Conservation (phyloP, 306 rosid species). For the Sindora glabra region DNA sequence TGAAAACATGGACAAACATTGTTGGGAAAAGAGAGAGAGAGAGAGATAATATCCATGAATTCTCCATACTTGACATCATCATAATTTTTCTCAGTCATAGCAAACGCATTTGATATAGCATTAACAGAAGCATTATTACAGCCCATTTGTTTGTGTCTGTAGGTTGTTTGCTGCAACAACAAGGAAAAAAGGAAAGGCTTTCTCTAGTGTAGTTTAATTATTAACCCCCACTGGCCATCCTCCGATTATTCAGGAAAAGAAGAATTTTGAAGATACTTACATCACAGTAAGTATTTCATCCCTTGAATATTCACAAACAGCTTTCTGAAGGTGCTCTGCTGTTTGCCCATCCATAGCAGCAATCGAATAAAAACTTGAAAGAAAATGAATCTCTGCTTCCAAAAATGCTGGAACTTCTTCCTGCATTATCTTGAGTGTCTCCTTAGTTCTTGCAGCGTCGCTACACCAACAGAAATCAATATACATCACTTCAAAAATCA, state of each 20-base stretch:
- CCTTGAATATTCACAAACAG: constrained; percentile 64
- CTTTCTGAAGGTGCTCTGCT: constrained; percentile 82
- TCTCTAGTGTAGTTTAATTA: background rate
- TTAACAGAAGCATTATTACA: background rate
- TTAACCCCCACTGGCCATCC: background rate
- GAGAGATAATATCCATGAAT: background rate
- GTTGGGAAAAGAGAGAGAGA: background rate
- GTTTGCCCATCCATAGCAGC: constrained; percentile 99
- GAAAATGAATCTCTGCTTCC: constrained; percentile 75
- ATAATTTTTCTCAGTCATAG: background rate
- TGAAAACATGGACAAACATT: background rate
- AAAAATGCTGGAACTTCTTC: constrained; percentile 55
- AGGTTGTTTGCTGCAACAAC: background rate
- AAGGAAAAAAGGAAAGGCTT: background rate
- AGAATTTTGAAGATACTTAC: constrained; percentile 40
- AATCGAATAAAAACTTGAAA: constrained; percentile 91
- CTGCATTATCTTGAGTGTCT: constrained; percentile 86
- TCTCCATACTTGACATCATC: constrained; percentile 2
- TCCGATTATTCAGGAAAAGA: background rate
- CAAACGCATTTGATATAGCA: background rate
- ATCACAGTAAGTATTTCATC: constrained; percentile 74
- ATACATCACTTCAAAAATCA: background rate
- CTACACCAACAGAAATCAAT: constrained; percentile 37
- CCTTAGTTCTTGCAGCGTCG: constrained; percentile 71
- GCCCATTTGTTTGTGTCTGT: background rate